Evolutionary conservation across 805 yeast genomes (phyloP), one percentile per base, ranked within the genome.

Genomic region (Nematodospora valgi): DNA sequence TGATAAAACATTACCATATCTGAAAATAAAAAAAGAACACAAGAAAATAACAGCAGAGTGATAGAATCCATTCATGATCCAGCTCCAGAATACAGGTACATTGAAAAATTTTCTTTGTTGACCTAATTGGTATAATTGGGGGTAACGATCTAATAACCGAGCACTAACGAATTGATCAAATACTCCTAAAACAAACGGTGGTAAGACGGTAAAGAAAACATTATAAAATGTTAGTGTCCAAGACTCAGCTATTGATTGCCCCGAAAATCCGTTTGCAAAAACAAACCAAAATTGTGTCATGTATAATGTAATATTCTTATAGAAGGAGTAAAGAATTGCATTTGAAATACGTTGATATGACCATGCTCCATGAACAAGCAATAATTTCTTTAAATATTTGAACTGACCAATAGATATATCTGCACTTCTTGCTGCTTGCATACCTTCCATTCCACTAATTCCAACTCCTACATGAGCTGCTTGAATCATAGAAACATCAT

Each of bases 381-480:
- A 63, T 37, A 93, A 63, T 56, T 86, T 88, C 50, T 80, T 78
- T 63, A 93, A 70, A 57, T 77, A 93, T 56, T 81, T 81, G 73
- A 93, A 93, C 58, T 93, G 98, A 0, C 96, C 98, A 59, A 94
- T 87, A 1, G 98, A 88, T 41, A 93, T 79, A 68, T 93, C 99
- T 0, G 99, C 98, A 58, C 95, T 82, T 58, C 99, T 76, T 0
- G 98, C 97, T 8, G 98, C 98, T 62, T 93, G 99, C 87, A 89
- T 88, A 47, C 99, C 99, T 64, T 93, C 99, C 91, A 88, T 83
- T 46, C 99, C 99, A 61, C 95, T 86, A 44, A 93, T 94, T 56
- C 99, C 99, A 16, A 93, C 96, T 44, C 99, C 99, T 35, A 93
- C 96, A 59, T 93, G 98, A 0, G 98, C 98, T 11, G 98, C 98